These are phyloP conservation scores for Candida schatavii DNA, from an alignment of 805 yeast species.

Conservation along the genomic window DNA sequence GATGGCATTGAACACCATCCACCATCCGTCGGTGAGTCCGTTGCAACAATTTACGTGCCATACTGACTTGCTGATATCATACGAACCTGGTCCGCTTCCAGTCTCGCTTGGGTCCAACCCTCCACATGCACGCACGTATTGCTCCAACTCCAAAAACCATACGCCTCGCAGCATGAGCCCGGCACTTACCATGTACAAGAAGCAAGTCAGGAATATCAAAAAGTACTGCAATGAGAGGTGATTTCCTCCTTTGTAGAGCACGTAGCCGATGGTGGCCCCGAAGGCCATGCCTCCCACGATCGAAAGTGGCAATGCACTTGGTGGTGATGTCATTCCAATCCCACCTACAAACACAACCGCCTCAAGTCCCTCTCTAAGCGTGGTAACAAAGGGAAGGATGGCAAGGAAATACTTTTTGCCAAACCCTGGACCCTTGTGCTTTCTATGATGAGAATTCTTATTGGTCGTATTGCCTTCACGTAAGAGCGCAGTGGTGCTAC, in stretches of 20 bases:
- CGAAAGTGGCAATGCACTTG: constrained; percentile 54
- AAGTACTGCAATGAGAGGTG: constrained; percentile 74
- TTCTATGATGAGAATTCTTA: constrained; percentile 3
- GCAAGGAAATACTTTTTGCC: constrained; percentile 67
- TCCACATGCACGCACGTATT: constrained; percentile 66
- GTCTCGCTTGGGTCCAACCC: constrained; percentile 86
- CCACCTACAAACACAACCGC: constrained; percentile 93
- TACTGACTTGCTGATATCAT: constrained; percentile 71
- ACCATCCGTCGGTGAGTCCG: constrained; percentile 85
- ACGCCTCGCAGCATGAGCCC: constrained; percentile 85
- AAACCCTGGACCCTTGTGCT: constrained; percentile 17
- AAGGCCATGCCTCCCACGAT: constrained; percentile 53
- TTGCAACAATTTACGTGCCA: constrained; percentile 97
- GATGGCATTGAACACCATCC: constrained; percentile 74
- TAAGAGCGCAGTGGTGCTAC: background rate
- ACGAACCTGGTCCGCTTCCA: constrained; percentile 93
- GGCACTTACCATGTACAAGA: constrained; percentile 80
- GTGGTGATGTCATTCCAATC: constrained; percentile 65
- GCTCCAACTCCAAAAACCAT: constrained; percentile 85
- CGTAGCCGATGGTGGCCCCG: constrained; percentile 63
- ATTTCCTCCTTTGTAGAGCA: constrained; percentile 75
- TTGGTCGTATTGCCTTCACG: no score
- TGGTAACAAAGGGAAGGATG: constrained; percentile 78
- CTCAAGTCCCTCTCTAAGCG: constrained; percentile 86
- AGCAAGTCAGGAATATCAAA: constrained; percentile 70